Conservation (phyloP, 352 stramenopile genomes). For the Globisporangium solare region DNA sequence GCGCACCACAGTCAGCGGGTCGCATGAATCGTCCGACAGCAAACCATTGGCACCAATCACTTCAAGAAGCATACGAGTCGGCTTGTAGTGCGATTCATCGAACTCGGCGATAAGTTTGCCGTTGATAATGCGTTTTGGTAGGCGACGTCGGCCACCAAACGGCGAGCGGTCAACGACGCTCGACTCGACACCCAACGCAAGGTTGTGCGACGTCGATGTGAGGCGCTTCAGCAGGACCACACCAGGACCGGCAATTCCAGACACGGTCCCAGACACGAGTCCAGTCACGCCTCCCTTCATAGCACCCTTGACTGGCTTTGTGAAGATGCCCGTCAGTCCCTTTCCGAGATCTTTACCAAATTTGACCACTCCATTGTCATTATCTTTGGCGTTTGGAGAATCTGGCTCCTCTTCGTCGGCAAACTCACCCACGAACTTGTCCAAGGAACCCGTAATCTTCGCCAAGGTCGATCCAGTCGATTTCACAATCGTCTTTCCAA, state of each 20-base stretch:
- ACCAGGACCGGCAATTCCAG: conserved; percentile 73
- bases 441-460: conserved; percentile 84
- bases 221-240: conserved; percentile 80
- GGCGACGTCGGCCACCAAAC: conserved; percentile 69
- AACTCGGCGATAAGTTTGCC: conserved; percentile 62
- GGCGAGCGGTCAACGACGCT: conserved; percentile 76
- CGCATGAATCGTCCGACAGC: conserved; percentile 69
- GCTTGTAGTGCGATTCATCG: conserved; percentile 55
- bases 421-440: conserved; percentile 83
- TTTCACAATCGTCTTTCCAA: conserved; percentile 83
- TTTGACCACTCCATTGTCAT: conserved; percentile 44
- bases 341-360: conserved; percentile 85
- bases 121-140: conserved; percentile 66
- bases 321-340: conserved; percentile 83
- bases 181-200: conserved; percentile 73
- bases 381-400: conserved; percentile 17
- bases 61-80: conserved; percentile 55
- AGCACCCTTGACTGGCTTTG: conserved; percentile 80
- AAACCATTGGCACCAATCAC: conserved; percentile 69
- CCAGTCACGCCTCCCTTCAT: conserved; percentile 75
- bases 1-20: conserved; percentile 71
- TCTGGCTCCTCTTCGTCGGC: conserved; percentile 38
- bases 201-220: conserved; percentile 78
- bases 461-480: conserved; percentile 67
- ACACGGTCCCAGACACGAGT: conserved; percentile 70